Evolutionary conservation across 441 rosid genomes (phyloP), one percentile per base, ranked within the genome.

Genomic region (Pelargonium citronellum): DNA sequence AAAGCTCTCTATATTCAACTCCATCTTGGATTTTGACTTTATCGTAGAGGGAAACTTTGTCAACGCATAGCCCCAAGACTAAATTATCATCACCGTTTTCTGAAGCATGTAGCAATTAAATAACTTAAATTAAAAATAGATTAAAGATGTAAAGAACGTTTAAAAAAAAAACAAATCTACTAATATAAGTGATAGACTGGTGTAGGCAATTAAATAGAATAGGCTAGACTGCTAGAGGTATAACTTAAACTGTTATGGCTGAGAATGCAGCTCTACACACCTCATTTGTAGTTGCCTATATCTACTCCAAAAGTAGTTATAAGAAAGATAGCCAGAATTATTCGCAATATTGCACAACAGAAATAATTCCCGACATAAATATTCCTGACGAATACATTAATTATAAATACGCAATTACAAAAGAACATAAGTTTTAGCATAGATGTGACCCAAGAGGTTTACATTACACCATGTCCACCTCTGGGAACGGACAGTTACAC

Each of bases 51-150:
- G 95, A 89, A 79, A 84, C 87, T 73, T 80, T 83, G 73, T 86
- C 96, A 60, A 80, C 69, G 77, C 89, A 84, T 68, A 95, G 90
- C 73, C 99, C 99, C 91, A 89, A 81, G 82, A 95, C 79, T 85
- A 81, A 82, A 81, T 92, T 90, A 77, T 92, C 98, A 60, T 90
- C 89, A 7, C 82, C 97, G 71, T 82, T 90, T 67, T 85, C 99
- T 95, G 87, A 64, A 80, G 82, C 55, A 61, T 64, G 39, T 44
- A 10, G 68, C 72, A 71, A 49, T 44, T 24, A 49, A 43, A n/a
- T 43, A 68, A 60, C 19, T 22, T 47, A 41, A 58, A 68, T 47
- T 4, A 24, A 69, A 67, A 66, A 17, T 16, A 63, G 71, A 49
- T 55, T 5, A 67, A 74, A 47, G 17, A 2, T 12, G 67, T 24